phyloP scores from a whole-genome alignment of 2,329 filamentous ascomycete species.

The Alternaria conjuncta region DNA sequence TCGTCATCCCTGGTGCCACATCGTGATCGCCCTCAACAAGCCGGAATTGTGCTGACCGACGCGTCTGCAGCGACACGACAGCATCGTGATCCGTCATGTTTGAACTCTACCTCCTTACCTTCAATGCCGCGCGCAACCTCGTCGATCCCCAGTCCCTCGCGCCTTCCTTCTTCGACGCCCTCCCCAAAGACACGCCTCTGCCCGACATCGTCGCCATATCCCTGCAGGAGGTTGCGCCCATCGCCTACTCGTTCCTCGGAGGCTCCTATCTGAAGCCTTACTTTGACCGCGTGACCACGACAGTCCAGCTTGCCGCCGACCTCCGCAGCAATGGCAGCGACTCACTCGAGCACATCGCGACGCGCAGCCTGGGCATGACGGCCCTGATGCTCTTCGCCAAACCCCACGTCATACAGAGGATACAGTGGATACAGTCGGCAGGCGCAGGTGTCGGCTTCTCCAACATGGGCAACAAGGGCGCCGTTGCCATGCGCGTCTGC shows the following conservation, averaged over 20 bases:
- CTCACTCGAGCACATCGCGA: slow-evolving; percentile 73
- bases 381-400: slow-evolving; percentile 84
- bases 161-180: slow-evolving; percentile 63
- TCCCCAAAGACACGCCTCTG: slow-evolving; percentile 56
- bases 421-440: slow-evolving; percentile 74
- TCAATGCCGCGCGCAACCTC: slow-evolving; percentile 80
- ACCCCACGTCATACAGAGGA: slow-evolving; percentile 61
- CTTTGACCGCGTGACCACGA: slow-evolving; percentile 72
- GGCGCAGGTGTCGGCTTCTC: slow-evolving; percentile 83
- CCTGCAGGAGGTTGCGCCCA: slow-evolving; percentile 87
- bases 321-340: slow-evolving; percentile 49
- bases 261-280: slow-evolving; percentile 80
- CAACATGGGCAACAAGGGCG: slow-evolving; percentile 96
- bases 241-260: slow-evolving; percentile 84
- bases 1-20: not conserved
- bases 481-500: slow-evolving; percentile 76
- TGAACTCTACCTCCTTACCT: slow-evolving; percentile 80
- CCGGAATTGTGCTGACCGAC: slow-evolving; percentile 28
- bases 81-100: slow-evolving; percentile 50
- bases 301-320: slow-evolving; percentile 72
- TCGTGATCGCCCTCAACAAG: slow-evolving; percentile 19
- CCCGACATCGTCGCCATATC: slow-evolving; percentile 71
- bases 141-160: slow-evolving; percentile 76
- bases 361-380: slow-evolving; percentile 85
- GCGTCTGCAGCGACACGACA: slow-evolving; percentile 11